Conservation (phyloP, 164 flowering plant species). For the Warburgia ugandensis region DNA sequence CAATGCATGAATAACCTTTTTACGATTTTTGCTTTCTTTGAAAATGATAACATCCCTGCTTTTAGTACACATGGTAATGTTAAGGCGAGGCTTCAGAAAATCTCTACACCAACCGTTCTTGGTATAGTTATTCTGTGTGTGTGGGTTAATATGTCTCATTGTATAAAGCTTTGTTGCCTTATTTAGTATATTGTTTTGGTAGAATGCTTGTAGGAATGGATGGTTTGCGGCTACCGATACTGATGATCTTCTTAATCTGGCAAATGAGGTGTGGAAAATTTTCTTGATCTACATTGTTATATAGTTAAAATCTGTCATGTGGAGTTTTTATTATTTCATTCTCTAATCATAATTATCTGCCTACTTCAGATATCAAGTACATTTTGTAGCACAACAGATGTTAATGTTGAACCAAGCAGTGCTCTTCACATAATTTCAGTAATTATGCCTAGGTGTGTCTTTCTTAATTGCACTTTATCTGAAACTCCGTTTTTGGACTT, state of each 20-base stretch:
- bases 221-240: constrained; percentile 52
- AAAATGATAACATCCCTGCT: too few species aligned
- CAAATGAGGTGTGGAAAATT: constrained; percentile 42
- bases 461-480: too few species aligned
- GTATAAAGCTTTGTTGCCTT: too few species aligned
- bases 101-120: too few species aligned
- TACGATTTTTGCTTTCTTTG: too few species aligned
- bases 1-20: too few species aligned
- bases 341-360: constrained; percentile 2
- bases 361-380: constrained; percentile 30
- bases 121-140: too few species aligned
- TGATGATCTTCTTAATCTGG: constrained; percentile 41
- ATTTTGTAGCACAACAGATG: constrained; percentile 31
- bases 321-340: neutral
- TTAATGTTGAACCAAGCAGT: constrained; percentile 17
- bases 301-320: neutral
- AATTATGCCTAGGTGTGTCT: constrained; percentile 67
- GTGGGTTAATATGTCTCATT: too few species aligned
- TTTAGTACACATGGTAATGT: too few species aligned
- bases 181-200: constrained; percentile 18
- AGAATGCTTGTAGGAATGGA: constrained; percentile 65
- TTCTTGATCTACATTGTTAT: neutral
- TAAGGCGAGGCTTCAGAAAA: too few species aligned
- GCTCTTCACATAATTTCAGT: constrained; percentile 21
- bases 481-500: too few species aligned